Evolutionary conservation across 2,329 filamentous ascomycete genomes (phyloP).

Genomic region (Verticillium albo-atrum): DNA sequence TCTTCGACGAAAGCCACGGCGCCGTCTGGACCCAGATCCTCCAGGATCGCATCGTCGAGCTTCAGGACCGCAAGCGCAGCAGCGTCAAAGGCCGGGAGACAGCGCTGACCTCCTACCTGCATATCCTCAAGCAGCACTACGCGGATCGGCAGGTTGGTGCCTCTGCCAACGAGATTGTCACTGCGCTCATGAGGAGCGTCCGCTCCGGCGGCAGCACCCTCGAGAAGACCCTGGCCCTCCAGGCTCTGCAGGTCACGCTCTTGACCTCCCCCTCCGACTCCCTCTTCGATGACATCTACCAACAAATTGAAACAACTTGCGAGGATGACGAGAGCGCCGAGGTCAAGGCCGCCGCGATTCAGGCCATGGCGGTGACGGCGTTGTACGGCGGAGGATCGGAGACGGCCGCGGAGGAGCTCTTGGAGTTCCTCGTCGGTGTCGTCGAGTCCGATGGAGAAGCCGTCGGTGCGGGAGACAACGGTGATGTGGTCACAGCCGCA

Average conservation of each 20-base stretch:
- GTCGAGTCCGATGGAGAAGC: constrained; percentile 73
- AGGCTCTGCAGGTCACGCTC: constrained; percentile 66
- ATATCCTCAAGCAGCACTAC: constrained; percentile 65
- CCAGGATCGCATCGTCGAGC: constrained; percentile 62
- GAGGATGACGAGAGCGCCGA: constrained; percentile 61
- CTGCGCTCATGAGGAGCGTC: constrained; percentile 65
- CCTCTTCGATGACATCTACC: constrained; percentile 59
- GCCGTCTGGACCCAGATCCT: constrained; percentile 59
- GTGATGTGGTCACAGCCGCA: constrained; percentile 66
- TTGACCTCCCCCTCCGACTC: constrained; percentile 62
- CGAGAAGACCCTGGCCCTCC: constrained; percentile 66
- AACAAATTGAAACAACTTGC: constrained; percentile 56
- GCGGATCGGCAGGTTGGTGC: constrained; percentile 57
- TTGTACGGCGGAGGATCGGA: constrained; percentile 71
- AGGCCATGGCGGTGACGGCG: constrained; percentile 65
- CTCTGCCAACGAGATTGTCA: constrained; percentile 57
- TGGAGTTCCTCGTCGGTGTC: constrained; percentile 74
- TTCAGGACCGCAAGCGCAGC: constrained; percentile 72
- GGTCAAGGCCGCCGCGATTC: constrained; percentile 68
- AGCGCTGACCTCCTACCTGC: constrained; percentile 55
- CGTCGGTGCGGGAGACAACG: constrained; percentile 67
- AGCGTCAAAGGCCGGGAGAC: constrained; percentile 67
- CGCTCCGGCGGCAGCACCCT: constrained; percentile 63
- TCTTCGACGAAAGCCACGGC: constrained; percentile 51
- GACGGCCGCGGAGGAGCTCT: constrained; percentile 64